Conservation (phyloP, 192 early-diverging fungal genomes). For the Spinellus fusiger region DNA sequence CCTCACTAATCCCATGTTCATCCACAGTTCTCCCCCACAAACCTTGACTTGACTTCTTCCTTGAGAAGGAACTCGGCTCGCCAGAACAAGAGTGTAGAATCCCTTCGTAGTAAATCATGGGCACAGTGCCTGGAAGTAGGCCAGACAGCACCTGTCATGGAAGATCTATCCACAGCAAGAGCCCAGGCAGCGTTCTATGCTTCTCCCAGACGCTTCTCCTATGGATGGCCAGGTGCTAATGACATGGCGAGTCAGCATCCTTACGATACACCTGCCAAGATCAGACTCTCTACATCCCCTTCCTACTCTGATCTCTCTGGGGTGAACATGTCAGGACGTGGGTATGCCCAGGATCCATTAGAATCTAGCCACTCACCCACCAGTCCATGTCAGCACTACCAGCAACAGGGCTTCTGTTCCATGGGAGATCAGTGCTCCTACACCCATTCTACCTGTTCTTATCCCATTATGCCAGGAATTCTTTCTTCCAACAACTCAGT, state of each 20-base stretch:
- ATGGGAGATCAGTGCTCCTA: conserved; percentile 52
- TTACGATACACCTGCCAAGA: background rate
- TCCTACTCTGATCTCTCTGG: conserved; percentile 43
- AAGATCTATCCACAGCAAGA: conserved; percentile 2
- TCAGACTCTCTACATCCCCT: conserved; percentile 36
- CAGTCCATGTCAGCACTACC: conserved; percentile 33
- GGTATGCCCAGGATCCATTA: too few relatives aligned
- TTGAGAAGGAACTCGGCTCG: conserved; percentile 32
- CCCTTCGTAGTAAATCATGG: conserved; percentile 38
- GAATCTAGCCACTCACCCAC: background rate
- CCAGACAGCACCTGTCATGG: conserved; percentile 5
- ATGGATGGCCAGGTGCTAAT: conserved; percentile 2
- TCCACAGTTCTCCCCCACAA: conserved; percentile 27
- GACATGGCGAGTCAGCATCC: conserved; percentile 1
- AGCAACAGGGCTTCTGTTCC: conserved; percentile 37
- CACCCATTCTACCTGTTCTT: too few relatives aligned
- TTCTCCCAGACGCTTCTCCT: conserved; percentile 5
- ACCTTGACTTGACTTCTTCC: conserved; percentile 37
- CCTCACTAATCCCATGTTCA: too few relatives aligned
- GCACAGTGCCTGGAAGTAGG: conserved; percentile 26
- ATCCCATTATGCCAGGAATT: too few relatives aligned
- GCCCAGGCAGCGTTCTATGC: conserved; percentile 24
- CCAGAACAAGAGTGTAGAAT: conserved; percentile 39
- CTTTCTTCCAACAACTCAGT: conserved; percentile 18
- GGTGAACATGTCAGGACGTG: too few relatives aligned